Evolutionary conservation across 129 eudicot species (phyloP).

Genomic region (Kitagawia praeruptora): DNA sequence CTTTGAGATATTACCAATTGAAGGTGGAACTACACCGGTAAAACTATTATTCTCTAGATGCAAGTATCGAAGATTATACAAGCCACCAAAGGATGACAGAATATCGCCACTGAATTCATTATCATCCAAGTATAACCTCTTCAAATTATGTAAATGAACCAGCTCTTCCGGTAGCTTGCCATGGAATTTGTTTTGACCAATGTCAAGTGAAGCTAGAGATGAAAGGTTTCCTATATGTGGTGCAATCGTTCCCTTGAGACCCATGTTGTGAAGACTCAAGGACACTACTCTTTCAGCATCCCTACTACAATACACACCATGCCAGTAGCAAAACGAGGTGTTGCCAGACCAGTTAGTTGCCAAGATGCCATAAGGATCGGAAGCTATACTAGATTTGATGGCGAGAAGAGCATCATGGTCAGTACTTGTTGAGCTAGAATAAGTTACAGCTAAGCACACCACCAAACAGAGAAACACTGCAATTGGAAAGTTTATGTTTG

Average conservation of each 20-base stretch:
- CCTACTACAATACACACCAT: not conserved
- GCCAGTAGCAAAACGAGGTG: not conserved
- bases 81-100: constrained; percentile 9
- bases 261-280: constrained; percentile 4
- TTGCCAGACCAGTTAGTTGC: not conserved
- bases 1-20: not conserved
- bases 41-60: constrained; percentile 9
- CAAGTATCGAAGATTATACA: constrained; percentile 7
- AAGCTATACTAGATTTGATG: not conserved
- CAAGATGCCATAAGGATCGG: not conserved
- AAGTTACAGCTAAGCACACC: not conserved
- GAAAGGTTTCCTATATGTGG: constrained; percentile 17
- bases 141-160: not conserved
- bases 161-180: constrained; percentile 16
- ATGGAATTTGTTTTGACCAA: constrained; percentile 11
- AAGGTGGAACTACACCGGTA: constrained; percentile 7
- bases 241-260: constrained; percentile 12
- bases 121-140: not conserved
- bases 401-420: constrained; percentile 2
- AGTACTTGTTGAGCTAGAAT: not conserved
- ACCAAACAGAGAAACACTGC: not conserved
- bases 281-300: not conserved
- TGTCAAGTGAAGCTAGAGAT: constrained; percentile 5
- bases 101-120: constrained; percentile 21
- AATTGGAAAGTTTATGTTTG: not conserved